These are phyloP conservation scores for Oehlia diaphana DNA, from an alignment of 192 early-diverging fungal species.

Conservation along the genomic window DNA sequence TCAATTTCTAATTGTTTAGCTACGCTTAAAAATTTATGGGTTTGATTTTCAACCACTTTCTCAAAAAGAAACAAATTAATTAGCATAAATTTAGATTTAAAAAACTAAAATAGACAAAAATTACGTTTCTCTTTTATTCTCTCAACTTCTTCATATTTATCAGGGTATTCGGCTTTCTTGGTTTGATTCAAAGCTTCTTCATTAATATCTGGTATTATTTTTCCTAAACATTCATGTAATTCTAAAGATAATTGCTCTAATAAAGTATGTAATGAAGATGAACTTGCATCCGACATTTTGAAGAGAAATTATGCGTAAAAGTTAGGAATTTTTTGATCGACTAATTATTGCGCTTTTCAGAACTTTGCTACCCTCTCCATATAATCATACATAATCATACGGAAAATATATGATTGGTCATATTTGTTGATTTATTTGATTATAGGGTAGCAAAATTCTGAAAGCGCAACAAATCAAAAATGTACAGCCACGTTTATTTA, in stretches of 20 bases:
- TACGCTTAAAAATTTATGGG: not conserved
- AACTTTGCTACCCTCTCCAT: too few relatives aligned
- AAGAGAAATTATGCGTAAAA: too few relatives aligned
- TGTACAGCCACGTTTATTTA: too few relatives aligned
- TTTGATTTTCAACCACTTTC: not conserved
- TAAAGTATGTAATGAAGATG: not conserved
- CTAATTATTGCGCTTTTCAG: too few relatives aligned
- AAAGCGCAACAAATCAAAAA: too few relatives aligned
- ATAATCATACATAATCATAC: too few relatives aligned
- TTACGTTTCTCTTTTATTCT: not conserved
- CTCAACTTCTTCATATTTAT: not conserved
- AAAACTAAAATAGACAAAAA: not conserved
- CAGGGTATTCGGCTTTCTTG: not conserved
- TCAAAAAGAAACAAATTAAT: not conserved
- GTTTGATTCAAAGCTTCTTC: not conserved
- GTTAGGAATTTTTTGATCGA: too few relatives aligned
- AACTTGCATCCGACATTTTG: not conserved
- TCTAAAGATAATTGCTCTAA: not conserved
- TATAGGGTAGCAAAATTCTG: too few relatives aligned
- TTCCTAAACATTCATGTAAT: not conserved
- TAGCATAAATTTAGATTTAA: too few relatives aligned
- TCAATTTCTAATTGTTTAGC: conserved; percentile 14
- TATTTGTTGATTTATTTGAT: too few relatives aligned
- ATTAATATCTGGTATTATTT: not conserved
- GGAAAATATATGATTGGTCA: too few relatives aligned